A percentile compares a stretch with the other conserved stretches of the same genome.
Conservation (phyloP, 768 basidiomycete genomes). For the Lactarius pseudohatsudake region DNA sequence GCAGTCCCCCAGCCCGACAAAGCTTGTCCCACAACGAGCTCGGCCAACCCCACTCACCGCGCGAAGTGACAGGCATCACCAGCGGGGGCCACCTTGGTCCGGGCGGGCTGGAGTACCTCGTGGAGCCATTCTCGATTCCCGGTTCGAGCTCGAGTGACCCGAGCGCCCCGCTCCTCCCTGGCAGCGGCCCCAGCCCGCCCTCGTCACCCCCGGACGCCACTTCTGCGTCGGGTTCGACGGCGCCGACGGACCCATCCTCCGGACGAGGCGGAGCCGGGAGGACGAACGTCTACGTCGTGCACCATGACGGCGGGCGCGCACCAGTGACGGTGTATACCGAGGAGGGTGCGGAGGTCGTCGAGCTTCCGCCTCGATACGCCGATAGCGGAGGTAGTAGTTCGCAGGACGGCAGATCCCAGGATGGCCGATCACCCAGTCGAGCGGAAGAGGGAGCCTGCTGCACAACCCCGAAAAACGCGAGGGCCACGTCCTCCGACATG, state of each 20-base stretch:
- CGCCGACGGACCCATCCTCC: constrained; percentile 7
- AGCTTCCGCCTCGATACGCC: constrained; percentile 55
- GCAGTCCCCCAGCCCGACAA: neutral
- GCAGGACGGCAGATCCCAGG: neutral
- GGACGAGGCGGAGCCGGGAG: constrained; percentile 8
- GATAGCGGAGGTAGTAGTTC: constrained; percentile 12
- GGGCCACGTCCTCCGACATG: constrained; percentile 7
- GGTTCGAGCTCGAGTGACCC: constrained; percentile 8
- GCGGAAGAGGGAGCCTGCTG: constrained; percentile 1
- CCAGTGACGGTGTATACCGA: constrained; percentile 59
- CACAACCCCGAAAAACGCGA: constrained; percentile 18
- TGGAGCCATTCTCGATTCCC: constrained; percentile 29
- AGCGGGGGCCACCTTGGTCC: neutral
- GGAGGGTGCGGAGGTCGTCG: constrained; percentile 56
- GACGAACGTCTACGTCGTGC: constrained; percentile 54
- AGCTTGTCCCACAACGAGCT: neutral
- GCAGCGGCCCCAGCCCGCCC: neutral
- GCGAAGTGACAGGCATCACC: constrained; percentile 7
- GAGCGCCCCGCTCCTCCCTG: constrained; percentile 7
- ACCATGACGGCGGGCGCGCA: constrained; percentile 56
- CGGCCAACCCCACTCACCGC: neutral
- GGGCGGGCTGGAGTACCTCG: constrained; percentile 16
- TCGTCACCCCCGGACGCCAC: constrained; percentile 3
- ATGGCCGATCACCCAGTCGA: neutral
- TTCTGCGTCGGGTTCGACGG: constrained; percentile 22